Evolutionary conservation across 2,329 filamentous ascomycete genomes (phyloP), one percentile per base, ranked within the genome.

Genomic region (Cercospora sp.): DNA sequence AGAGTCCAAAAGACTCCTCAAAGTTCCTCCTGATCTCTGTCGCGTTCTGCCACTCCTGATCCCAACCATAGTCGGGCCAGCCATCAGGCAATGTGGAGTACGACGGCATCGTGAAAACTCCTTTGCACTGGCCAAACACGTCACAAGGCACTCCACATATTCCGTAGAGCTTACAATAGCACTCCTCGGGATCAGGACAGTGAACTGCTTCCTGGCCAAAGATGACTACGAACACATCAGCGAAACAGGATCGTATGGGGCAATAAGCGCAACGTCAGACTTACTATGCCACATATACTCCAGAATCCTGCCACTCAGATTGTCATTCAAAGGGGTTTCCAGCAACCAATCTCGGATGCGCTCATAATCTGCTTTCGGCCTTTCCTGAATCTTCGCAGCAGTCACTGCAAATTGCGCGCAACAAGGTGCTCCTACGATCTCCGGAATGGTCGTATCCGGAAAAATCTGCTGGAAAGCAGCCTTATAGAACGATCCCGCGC

Each of bases 261-360:
- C 12, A 59, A 30, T 3, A 6, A 30, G 31, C 3, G 33, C 13
- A 6, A 20, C 3, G 12, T 23, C 28, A 18, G 5, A 61, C 83
- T 72, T 81, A 85, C 83, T 85, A 68, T 87, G 85, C 85, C 85
- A 87, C 1, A 81, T 82, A 74, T 87, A 87, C 69, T 87, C 85
- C 75, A 87, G 80, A 3, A 87, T 80, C n/a, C 85, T 76, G 3
- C 85, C 85, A 69, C 82, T 84, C 33, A 86, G 77, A 45, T 79
- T 80, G 75, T 87, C 85, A 0, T 75, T 73, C 55, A 87, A 69
- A 0, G 79, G 72, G 0, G 85, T 86, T 3, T 82, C 73, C 13
- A 81, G 57, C 13, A 87, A 73, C 85, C 85, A 87, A 3, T 80
- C 75, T 16, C 83, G 79, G 68, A 81, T 84, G 7, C 79, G 76